Evolutionary conservation across 768 basidiomycete species (phyloP), one percentile per base, ranked within the genome.

Genomic region (Lactifluus piperatus): DNA sequence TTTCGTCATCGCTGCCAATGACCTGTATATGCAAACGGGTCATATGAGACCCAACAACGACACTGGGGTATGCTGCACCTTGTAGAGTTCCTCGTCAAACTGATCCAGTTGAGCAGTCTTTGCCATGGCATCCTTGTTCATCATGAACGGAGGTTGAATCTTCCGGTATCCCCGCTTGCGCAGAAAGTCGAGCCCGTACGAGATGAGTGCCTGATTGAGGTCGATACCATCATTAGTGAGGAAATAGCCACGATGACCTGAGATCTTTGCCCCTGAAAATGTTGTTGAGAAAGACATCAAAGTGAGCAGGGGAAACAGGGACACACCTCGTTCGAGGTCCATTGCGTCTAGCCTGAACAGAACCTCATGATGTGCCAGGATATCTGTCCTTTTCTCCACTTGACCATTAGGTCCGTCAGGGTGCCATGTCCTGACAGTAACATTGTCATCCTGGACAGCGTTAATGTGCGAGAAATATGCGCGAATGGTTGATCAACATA

Each of bases 71-170:
- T n/a, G 37, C 56, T 73, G 30, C 48, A 84, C 91, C 79, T 97
- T 97, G 82, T 98, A 99, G 16, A 99, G 77, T 68, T 97, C 94
- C 73, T 99, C 97, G 70, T 99, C 97, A 67, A 98, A 99, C 72
- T 98, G 93, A 65, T 93, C 91, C 22, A 99, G 83, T 70, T 99
- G 97, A 2, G 97, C 97, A 0, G 97, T 98, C 77, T 97, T 95
- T 57, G 82, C 84, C 97, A 99, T 99, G 67, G 89, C 80, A 24
- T 94, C 91, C 72, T 93, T 94, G 78, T 92, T 93, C 88, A 99
- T 97, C 79, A 99, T 86, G 77, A 97, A 99, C 0, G 97, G 97
- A 3, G 94, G 91, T 71, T 94, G 92, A 51, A 98, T 82, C 74
- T 95, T 97, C 76, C 85, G 95, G 81, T 90, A 97, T 0, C 81